These are phyloP conservation scores for Orobanche coerulescens DNA, from an alignment of 257 asterid species.

Conservation along the genomic window DNA sequence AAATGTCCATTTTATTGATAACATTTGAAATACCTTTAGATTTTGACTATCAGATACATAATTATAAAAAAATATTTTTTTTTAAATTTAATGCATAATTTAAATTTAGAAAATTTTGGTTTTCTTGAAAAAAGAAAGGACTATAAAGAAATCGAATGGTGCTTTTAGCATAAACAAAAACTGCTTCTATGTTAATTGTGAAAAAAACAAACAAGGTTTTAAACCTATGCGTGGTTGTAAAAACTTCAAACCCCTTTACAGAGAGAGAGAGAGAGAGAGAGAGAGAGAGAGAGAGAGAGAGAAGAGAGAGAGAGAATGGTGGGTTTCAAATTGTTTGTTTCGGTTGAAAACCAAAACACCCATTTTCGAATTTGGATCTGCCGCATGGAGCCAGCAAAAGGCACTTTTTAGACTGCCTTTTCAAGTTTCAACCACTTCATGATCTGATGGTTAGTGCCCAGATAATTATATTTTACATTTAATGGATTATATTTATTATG, in stretches of 20 bases:
- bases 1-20: no score
- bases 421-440: neutral
- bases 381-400: neutral
- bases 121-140: neutral
- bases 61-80: no score
- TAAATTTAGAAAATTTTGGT: no score
- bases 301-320: no score
- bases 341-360: neutral
- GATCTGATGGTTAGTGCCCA: slow-evolving; percentile 17
- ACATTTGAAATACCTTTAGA: no score
- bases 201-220: neutral
- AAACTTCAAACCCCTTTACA: slow-evolving; percentile 16
- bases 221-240: slow-evolving; percentile 2
- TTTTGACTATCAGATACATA: no score
- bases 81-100: no score
- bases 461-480: neutral
- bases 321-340: slow-evolving; percentile 4
- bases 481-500: neutral
- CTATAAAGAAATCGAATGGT: neutral
- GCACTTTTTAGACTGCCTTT: neutral
- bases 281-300: neutral
- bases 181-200: neutral
- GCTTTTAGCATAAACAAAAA: neutral
- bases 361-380: slow-evolving; percentile 11
- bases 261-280: neutral